Evolutionary conservation across 352 stramenopile genomes (phyloP).

Genomic region (Thalassiosira livingstoniorum): DNA sequence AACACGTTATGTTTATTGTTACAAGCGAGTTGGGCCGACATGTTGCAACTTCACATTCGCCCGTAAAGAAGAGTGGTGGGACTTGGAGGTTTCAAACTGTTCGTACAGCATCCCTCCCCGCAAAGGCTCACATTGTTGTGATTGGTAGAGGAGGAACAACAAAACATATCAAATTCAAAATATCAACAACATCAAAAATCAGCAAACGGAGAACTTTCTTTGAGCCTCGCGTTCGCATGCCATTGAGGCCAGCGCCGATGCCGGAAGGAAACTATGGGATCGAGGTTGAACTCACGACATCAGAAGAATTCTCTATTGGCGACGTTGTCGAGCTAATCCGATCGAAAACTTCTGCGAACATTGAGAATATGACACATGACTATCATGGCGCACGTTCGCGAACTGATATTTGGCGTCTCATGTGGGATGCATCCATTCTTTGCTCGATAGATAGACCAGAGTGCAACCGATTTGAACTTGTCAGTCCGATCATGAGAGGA

Average conservation of each 20-base stretch:
- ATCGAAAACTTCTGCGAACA: constrained; percentile 1
- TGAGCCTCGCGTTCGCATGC: neutral
- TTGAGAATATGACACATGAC: constrained; percentile 33
- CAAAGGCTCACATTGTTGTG: neutral
- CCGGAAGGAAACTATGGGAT: constrained; percentile 58
- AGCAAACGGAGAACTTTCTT: constrained; percentile 21
- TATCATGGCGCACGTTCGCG: neutral
- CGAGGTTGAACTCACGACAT: constrained; percentile 63
- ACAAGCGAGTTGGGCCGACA: neutral
- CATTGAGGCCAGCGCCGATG: constrained; percentile 34
- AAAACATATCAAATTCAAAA: neutral
- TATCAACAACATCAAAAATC: neutral
- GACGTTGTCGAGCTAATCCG: constrained; percentile 30
- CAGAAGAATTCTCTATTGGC: neutral
- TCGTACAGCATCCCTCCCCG: neutral
- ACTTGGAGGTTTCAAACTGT: constrained; percentile 19
- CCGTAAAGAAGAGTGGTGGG: neutral
- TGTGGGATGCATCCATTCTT: constrained; percentile 46
- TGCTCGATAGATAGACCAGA: constrained; percentile 41
- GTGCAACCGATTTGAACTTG: constrained; percentile 71
- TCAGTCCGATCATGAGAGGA: constrained; percentile 57
- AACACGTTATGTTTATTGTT: constrained; percentile 9
- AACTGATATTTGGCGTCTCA: constrained; percentile 50
- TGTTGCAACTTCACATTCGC: neutral
- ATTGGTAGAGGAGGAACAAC: neutral